Conservation (phyloP, 176 grass and related monocot species). For the Avena insularis region DNA sequence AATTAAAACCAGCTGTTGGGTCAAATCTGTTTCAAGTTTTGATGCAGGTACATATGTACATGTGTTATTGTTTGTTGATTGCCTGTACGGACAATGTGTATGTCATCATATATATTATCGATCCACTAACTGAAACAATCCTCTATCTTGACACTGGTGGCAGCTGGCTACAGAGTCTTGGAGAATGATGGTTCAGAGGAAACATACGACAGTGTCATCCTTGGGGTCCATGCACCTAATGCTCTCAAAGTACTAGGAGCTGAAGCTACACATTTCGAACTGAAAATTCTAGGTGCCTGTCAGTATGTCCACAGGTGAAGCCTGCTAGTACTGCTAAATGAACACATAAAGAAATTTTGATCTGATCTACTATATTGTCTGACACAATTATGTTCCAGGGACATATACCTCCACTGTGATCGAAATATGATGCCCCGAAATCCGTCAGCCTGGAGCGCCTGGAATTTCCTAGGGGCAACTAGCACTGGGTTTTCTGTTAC, state of each 20-base stretch:
- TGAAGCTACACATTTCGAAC: background rate
- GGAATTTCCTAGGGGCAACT: constrained; percentile 11
- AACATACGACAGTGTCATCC: constrained; percentile 6
- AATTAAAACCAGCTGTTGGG: background rate
- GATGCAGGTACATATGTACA: background rate
- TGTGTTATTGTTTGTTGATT: background rate
- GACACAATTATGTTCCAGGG: background rate
- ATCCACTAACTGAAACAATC: background rate
- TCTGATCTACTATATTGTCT: background rate
- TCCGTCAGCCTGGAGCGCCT: background rate
- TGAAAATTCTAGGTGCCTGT: background rate
- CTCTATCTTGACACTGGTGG: background rate
- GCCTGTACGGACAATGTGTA: background rate
- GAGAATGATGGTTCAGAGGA: background rate
- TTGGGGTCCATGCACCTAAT: constrained; percentile 22
- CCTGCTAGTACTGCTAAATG: background rate
- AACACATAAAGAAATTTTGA: constrained; percentile 24
- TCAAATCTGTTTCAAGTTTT: constrained; percentile 17
- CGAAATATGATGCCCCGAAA: constrained; percentile 8
- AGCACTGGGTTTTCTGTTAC: background rate
- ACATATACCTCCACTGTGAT: constrained; percentile 11
- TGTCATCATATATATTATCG: background rate
- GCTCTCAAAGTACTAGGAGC: background rate
- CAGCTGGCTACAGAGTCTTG: background rate
- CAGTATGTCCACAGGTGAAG: constrained; percentile 1